Evolutionary conservation across 2,329 filamentous ascomycete genomes (phyloP), one percentile per base, ranked within the genome.

Genomic region (Dactylellina drechsleri): DNA sequence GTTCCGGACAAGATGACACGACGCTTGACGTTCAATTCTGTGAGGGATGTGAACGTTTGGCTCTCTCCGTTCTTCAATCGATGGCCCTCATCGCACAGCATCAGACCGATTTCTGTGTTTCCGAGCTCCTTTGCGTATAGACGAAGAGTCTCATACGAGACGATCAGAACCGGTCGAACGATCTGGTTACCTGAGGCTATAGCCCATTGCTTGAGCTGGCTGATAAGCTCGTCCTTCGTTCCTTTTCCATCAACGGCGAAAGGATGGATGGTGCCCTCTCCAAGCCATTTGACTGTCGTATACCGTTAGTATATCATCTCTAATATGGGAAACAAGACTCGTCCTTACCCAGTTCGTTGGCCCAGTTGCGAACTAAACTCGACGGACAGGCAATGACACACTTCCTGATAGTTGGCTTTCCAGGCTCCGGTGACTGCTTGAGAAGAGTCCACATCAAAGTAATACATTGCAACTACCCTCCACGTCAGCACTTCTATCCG

Each of bases 191-290:
- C 95, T 36, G 88, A 92, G 3, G 94, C 88, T 80, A 97, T 95
- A 0, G 92, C 92, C 95, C 95, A 99, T 81, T 98, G 95, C 43
- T 92, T 90, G 77, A 99, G 86, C 80, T 99, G 95, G 57, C 91
- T 87, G 0, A 89, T 96, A 45, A 99, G 85, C 80, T 98, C 95
- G 78, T 96, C 92, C 80, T 99, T 99, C 0, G 92, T 90, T 12
- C 92, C 94, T 83, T 98, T 99, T 26, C 95, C 95, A 80, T 99
- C 95, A 75, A 98, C 93, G 20, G 94, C 95, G 81, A 99, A 99
- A 6, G 95, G 94, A 1, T 88, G 92, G 77, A 97, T 90, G 13
- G 95, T 92, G 82, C 95, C 93, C 77, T 91, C 88, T 31, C 95
- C 95, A 43, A 99, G 88, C 95, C 95, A 99, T 84, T 99, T 99